Evolutionary conservation across 2,329 filamentous ascomycete genomes (phyloP).

Genomic region (Plectosphaerella sp.): DNA sequence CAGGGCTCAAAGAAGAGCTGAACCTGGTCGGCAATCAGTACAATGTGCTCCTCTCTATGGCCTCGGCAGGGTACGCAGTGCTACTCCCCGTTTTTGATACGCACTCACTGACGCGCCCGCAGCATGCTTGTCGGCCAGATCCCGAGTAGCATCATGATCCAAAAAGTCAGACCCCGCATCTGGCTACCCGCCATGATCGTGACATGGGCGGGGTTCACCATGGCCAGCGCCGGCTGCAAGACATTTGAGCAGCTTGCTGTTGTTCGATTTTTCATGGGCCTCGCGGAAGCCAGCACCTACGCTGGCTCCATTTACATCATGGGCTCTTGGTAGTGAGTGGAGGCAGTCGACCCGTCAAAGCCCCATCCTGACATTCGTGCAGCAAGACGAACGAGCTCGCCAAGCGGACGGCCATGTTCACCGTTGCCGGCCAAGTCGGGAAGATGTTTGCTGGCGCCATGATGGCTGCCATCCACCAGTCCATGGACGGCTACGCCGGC

Average conservation of each 20-base stretch:
- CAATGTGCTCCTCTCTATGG: slow-evolving; percentile 35
- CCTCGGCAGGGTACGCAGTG: slow-evolving; percentile 20
- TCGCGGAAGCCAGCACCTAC: slow-evolving; percentile 33
- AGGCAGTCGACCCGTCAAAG: slow-evolving; percentile 8
- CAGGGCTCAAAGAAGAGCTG: slow-evolving; percentile 42
- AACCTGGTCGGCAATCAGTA: slow-evolving; percentile 39
- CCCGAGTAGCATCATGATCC: slow-evolving; percentile 38
- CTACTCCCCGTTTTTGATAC: slow-evolving; percentile 9
- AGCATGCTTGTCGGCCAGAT: slow-evolving; percentile 29
- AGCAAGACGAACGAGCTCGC: slow-evolving; percentile 50
- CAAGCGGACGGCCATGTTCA: slow-evolving; percentile 60
- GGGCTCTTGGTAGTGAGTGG: slow-evolving; percentile 52
- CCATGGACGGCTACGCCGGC: slow-evolving; percentile 33
- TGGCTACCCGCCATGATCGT: slow-evolving; percentile 43
- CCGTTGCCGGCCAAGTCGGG: slow-evolving; percentile 53
- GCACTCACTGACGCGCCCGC: background rate
- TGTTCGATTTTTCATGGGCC: slow-evolving; percentile 33
- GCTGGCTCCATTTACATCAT: slow-evolving; percentile 37
- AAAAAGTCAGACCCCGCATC: slow-evolving; percentile 42
- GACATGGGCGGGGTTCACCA: slow-evolving; percentile 42
- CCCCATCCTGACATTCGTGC: background rate
- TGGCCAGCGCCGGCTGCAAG: slow-evolving; percentile 20
- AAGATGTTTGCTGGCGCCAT: slow-evolving; percentile 57
- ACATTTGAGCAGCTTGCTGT: slow-evolving; percentile 27
- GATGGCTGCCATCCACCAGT: slow-evolving; percentile 38